These are phyloP conservation scores for Elaphomyces granulatus DNA, from an alignment of 495 filamentous ascomycete species.

Conservation along the genomic window DNA sequence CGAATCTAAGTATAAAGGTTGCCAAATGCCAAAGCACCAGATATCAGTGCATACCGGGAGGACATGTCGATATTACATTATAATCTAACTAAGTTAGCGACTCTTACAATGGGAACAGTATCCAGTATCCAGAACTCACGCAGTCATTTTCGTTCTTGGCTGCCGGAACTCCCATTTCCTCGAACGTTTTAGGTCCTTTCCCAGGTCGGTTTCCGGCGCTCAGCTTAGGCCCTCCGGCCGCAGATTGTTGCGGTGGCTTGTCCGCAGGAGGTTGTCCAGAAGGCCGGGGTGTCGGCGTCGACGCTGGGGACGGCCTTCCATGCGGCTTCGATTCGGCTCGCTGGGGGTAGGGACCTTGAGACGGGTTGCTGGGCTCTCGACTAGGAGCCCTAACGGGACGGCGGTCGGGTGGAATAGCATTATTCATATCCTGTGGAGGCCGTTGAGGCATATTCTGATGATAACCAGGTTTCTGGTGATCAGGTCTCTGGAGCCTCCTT, in stretches of 20 bases:
- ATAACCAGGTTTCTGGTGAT: slow-evolving; percentile 11
- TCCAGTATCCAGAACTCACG: slow-evolving; percentile 45
- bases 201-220: slow-evolving; percentile 35
- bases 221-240: slow-evolving; percentile 2
- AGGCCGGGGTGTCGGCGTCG: slow-evolving; percentile 11
- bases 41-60: too few relatives aligned
- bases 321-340: background rate
- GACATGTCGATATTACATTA: slow-evolving; percentile 43
- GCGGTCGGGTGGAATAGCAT: slow-evolving; percentile 22
- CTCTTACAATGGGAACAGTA: background rate
- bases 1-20: too few relatives aligned
- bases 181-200: slow-evolving; percentile 90
- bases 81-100: slow-evolving; percentile 32
- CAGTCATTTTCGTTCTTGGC: slow-evolving; percentile 74
- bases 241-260: background rate
- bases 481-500: slow-evolving; percentile 15
- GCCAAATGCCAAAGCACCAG: too few relatives aligned
- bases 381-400: slow-evolving; percentile 20
- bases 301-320: background rate
- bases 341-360: slow-evolving; percentile 2
- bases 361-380: background rate
- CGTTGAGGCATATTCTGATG: slow-evolving; percentile 22
- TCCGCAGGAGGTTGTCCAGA: slow-evolving; percentile 11
- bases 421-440: slow-evolving; percentile 14
- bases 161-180: slow-evolving; percentile 88